Evolutionary conservation across 139 green algal genomes (phyloP).

Genomic region (Asterochloris sp.): DNA sequence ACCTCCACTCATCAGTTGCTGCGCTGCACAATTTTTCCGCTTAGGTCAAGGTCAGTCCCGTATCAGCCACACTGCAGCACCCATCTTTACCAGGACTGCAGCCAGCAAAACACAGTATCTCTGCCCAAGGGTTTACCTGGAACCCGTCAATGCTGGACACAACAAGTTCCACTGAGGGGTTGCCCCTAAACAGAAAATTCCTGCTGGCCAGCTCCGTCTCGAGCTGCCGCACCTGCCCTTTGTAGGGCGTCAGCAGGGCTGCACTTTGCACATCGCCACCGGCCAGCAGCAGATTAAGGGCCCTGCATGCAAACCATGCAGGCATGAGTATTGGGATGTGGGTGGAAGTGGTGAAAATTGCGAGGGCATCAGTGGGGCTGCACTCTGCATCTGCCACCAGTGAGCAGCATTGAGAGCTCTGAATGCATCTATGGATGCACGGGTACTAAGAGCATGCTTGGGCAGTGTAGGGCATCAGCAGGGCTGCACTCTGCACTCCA

Average conservation of each 20-base stretch:
- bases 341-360: no score
- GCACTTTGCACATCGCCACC: conserved; percentile 41
- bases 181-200: background rate
- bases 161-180: conserved; percentile 12
- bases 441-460: conserved; percentile 23
- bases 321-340: background rate
- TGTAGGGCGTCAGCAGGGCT: conserved; percentile 83
- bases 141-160: conserved; percentile 66
- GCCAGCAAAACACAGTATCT: no score
- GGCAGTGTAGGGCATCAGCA: conserved; percentile 77
- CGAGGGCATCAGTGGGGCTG: no score
- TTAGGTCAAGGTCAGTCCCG: no score
- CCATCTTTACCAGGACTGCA: no score
- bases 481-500: conserved; percentile 51
- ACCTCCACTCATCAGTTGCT: no score
- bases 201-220: background rate
- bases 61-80: no score
- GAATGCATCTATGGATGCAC: no score
- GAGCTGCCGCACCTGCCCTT: conserved; percentile 50
- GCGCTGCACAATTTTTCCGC: no score
- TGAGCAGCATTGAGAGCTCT: no score
- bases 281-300: conserved; percentile 11
- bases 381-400: no score
- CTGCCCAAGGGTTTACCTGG: conserved; percentile 1
- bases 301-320: conserved; percentile 8